Evolutionary conservation across 2,329 filamentous ascomycete genomes (phyloP).

Genomic region (Hymenoscyphus repandus): DNA sequence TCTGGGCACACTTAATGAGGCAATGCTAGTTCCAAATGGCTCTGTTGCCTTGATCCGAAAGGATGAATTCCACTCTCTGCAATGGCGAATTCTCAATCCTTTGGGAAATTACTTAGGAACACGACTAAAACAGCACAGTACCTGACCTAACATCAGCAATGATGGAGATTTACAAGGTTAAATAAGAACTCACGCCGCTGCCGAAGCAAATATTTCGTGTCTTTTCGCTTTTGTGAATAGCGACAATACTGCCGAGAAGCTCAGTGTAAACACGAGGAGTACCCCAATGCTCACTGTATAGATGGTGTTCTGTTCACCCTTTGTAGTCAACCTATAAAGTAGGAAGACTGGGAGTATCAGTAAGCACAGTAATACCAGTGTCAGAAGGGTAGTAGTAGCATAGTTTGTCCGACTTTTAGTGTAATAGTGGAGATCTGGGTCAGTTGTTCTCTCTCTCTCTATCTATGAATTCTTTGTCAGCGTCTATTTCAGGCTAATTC

Average conservation of each 20-base stretch:
- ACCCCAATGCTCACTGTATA: constrained; percentile 10
- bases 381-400: constrained; percentile 1
- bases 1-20: no score
- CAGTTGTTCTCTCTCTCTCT: constrained; percentile 1
- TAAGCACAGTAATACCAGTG: constrained; percentile 1
- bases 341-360: constrained; percentile 6
- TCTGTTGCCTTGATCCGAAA: no score
- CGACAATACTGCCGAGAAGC: constrained; percentile 15
- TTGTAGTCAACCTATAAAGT: constrained; percentile 1
- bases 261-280: constrained; percentile 16
- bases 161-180: no score
- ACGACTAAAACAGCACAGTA: constrained; percentile 23
- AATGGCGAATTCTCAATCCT: background rate
- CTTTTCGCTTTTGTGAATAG: constrained; percentile 21
- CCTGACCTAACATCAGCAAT: constrained; percentile 1
- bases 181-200: constrained; percentile 17
- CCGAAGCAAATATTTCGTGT: constrained; percentile 19
- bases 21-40: no score
- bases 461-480: background rate
- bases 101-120: constrained; percentile 11
- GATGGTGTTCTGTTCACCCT: background rate
- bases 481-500: background rate
- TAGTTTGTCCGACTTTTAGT: constrained; percentile 4
- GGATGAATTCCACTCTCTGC: background rate
- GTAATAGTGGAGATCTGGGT: constrained; percentile 6